Percentiles rank a stretch among this genome's conserved stretches.
These are phyloP conservation scores for Orobanche coerulescens DNA, from an alignment of 257 asterid genomes.

Conservation along the genomic window DNA sequence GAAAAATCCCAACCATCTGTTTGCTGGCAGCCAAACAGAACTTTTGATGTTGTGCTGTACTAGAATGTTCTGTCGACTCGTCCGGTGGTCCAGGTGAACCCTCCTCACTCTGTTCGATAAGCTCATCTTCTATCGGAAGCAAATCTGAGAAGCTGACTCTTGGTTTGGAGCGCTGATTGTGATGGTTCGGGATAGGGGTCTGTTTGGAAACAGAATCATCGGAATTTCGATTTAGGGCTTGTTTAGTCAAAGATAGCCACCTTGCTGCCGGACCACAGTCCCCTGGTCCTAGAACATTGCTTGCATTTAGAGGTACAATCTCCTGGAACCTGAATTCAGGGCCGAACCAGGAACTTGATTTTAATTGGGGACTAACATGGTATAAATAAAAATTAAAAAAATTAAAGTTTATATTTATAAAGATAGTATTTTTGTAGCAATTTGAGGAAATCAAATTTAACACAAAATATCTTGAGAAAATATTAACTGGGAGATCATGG, in stretches of 20 bases:
- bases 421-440: neutral
- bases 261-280: constrained; percentile 59
- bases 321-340: constrained; percentile 65
- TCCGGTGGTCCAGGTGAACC: constrained; percentile 17
- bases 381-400: neutral
- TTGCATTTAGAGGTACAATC: constrained; percentile 79
- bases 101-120: constrained; percentile 15
- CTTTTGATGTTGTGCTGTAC: constrained; percentile 6
- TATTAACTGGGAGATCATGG: no score
- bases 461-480: neutral
- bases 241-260: constrained; percentile 63
- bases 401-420: neutral
- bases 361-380: no score
- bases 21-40: constrained; percentile 64
- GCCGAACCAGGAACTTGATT: no score
- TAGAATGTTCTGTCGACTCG: neutral
- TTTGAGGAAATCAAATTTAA: neutral
- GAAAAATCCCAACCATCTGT: constrained; percentile 76
- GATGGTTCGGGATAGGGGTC: constrained; percentile 13
- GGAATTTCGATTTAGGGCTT: constrained; percentile 34
- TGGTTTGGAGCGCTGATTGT: constrained; percentile 20
- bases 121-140: constrained; percentile 27
- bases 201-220: constrained; percentile 11
- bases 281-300: constrained; percentile 70
- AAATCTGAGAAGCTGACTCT: constrained; percentile 49